Evolutionary conservation across 805 yeast species (phyloP), one percentile per base, ranked within the genome.

Genomic region (Metschnikowia orientalis): DNA sequence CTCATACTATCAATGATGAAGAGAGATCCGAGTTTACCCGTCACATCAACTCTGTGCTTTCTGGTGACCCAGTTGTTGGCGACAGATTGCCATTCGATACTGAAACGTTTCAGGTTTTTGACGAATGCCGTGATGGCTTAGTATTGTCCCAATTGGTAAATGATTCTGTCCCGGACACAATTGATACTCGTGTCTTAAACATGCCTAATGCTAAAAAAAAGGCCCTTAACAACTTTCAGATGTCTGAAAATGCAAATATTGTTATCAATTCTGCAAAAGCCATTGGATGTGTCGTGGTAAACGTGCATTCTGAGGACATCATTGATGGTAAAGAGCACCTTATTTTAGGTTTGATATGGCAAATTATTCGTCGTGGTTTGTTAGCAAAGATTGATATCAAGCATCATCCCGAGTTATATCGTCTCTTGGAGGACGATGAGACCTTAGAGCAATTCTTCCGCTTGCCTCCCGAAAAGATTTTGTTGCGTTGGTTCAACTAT

Each of bases 201-300:
- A 68, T 80, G 57, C 94, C 97, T 16, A 83, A 81, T 57, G 55
- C 57, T 10, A 73, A 73, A 47, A 83, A 82, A 39, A 89, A 86
- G 62, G 62, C 74, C 11, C 73, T 92, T 57, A 92, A 92, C 69
- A 86, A 87, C 55, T 92, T 92, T 71, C 92, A 89, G 45, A 90
- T 94, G 79, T 76, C 84, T 45, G 98, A 92, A 66, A 92, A 92
- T 62, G 96, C 97, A 34, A 92, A 92, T 63, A 89, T 92, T 46
- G 97, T 92, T 23, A 86, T 92, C 63, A 92, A 92, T 61, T 92
- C 98, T 3, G 98, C 98, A 18, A 92, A 92, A 66, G 98, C 97
- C 33, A 92, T 92, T 63, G 98, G 98, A 13, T 90, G 97, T 71
- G 84, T 92, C 37, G 97, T 92, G 30, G 97, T 92, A 32, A 92